Conservation (phyloP, 495 filamentous ascomycete genomes). For the Trichoderma gamsii region DNA sequence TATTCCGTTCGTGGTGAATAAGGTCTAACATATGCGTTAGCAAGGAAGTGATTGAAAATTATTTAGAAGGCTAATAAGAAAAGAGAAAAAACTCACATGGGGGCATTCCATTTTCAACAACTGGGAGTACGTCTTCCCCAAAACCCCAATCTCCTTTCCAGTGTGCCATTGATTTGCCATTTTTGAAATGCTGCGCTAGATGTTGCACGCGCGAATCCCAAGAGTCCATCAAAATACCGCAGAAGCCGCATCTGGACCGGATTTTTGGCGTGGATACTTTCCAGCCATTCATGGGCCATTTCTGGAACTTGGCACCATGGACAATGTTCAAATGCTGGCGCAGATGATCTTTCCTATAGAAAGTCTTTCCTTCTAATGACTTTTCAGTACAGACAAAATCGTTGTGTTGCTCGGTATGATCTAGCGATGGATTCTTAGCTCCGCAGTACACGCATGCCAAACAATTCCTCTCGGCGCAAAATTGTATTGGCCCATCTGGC, state of each 20-base stretch:
- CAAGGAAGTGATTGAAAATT: background rate
- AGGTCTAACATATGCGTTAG: constrained; percentile 19
- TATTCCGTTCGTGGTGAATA: constrained; percentile 29
- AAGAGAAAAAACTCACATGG: constrained; percentile 24
- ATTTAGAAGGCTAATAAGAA: background rate
- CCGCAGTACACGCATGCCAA: constrained; percentile 51
- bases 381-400: constrained; percentile 51
- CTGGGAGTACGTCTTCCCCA: constrained; percentile 31
- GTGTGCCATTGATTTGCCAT: constrained; percentile 42
- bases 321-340: constrained; percentile 60
- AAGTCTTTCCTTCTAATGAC: constrained; percentile 47
- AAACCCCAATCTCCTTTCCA: constrained; percentile 54
- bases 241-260: constrained; percentile 50
- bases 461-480: constrained; percentile 27
- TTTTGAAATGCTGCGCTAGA: constrained; percentile 47
- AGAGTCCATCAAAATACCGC: constrained; percentile 32
- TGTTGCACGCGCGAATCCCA: constrained; percentile 46
- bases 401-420: constrained; percentile 53
- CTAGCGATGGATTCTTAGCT: constrained; percentile 31
- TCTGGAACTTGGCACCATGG: constrained; percentile 47
- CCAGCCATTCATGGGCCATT: constrained; percentile 48
- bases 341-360: constrained; percentile 62
- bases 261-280: constrained; percentile 36
- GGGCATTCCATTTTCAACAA: constrained; percentile 44
- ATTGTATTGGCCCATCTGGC: constrained; percentile 1